Conservation (phyloP, 805 yeast genomes). For the Maudiozyma turicensis region DNA sequence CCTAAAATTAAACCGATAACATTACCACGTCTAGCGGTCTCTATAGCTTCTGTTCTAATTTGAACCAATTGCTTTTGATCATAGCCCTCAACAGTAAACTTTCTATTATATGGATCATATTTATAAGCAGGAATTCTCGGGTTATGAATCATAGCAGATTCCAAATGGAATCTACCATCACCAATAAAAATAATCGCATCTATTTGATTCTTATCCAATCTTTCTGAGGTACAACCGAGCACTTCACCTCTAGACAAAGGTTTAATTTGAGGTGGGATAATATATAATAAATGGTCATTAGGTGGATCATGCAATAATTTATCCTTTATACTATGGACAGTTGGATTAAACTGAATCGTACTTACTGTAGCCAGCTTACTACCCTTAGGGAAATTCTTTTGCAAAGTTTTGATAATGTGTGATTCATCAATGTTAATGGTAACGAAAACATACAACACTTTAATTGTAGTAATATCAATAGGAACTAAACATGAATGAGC, state of each 20-base stretch:
- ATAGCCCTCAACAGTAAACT: slow-evolving; percentile 80
- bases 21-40: slow-evolving; percentile 45
- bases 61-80: slow-evolving; percentile 75
- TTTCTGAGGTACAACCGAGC: slow-evolving; percentile 89
- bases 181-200: slow-evolving; percentile 87
- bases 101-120: slow-evolving; percentile 90
- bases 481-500: slow-evolving; percentile 98
- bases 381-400: slow-evolving; percentile 56
- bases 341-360: slow-evolving; percentile 94
- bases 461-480: slow-evolving; percentile 80
- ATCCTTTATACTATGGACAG: slow-evolving; percentile 68
- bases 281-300: slow-evolving; percentile 40
- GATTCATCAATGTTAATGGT: slow-evolving; percentile 80
- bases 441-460: slow-evolving; percentile 90
- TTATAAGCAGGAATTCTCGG: slow-evolving; percentile 87
- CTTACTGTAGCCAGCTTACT: slow-evolving; percentile 77
- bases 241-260: slow-evolving; percentile 96
- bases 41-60: slow-evolving; percentile 67
- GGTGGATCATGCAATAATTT: slow-evolving; percentile 42
- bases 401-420: slow-evolving; percentile 70
- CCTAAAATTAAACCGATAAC: slow-evolving; percentile 83
- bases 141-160: slow-evolving; percentile 94
- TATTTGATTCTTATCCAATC: slow-evolving; percentile 51
- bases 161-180: slow-evolving; percentile 93
- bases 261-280: slow-evolving; percentile 80